Percentiles rank a stretch among this genome's conserved stretches.
Evolutionary conservation across 257 asterid genomes (phyloP).

Genomic region (Ligustrum vulgare): DNA sequence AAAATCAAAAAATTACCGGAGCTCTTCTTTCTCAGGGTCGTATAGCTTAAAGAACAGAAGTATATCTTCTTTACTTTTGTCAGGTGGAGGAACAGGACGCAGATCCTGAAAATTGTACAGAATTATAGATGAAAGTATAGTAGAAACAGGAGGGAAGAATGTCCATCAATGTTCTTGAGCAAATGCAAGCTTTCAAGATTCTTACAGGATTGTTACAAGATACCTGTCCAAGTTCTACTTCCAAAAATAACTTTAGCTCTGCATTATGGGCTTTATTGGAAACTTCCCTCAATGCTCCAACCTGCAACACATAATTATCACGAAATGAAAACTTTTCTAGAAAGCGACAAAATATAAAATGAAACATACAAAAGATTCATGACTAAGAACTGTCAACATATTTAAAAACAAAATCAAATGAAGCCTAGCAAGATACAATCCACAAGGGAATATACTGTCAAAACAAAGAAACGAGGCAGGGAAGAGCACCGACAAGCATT

Average conservation of each 20-base stretch:
- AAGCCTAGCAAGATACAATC: conserved; percentile 5
- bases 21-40: conserved; percentile 91
- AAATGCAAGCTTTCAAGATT: conserved; percentile 14
- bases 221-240: conserved; percentile 80
- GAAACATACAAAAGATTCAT: neutral
- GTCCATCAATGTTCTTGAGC: conserved; percentile 6
- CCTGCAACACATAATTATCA: conserved; percentile 48
- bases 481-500: neutral
- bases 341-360: neutral
- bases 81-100: conserved; percentile 67
- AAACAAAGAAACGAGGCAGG: conserved; percentile 10
- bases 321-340: neutral
- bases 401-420: conserved; percentile 10
- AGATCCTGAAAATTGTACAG: conserved; percentile 52
- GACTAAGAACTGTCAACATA: neutral
- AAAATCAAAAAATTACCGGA: conserved; percentile 48
- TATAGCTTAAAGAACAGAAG: conserved; percentile 86
- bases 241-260: conserved; percentile 83
- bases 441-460: conserved; percentile 8
- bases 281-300: conserved; percentile 85
- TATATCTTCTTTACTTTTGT: conserved; percentile 76
- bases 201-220: neutral
- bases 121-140: conserved; percentile 1
- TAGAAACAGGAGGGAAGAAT: conserved; percentile 22
- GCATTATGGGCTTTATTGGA: conserved; percentile 81